phyloP scores from a whole-genome alignment of 768 basidiomycete genomes.

The Tricholoma flavovirens region DNA sequence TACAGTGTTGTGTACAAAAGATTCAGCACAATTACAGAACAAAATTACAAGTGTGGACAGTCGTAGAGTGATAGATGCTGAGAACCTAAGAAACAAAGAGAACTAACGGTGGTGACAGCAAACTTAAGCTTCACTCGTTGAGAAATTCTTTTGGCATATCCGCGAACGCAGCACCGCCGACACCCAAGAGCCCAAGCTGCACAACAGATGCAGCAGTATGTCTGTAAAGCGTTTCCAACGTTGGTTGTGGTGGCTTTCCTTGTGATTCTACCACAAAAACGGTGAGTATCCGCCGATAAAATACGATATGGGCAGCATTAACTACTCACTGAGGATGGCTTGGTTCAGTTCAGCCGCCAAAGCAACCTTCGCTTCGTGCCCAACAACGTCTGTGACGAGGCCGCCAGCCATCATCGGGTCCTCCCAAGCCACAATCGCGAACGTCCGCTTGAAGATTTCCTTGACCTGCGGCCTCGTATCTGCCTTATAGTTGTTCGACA shows the following conservation, averaged over 20 bases:
- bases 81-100: neutral
- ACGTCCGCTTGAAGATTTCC: slow-evolving; percentile 64
- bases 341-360: slow-evolving; percentile 77
- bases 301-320: neutral
- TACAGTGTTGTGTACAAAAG: neutral
- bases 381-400: slow-evolving; percentile 59
- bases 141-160: slow-evolving; percentile 74
- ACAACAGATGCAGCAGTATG: slow-evolving; percentile 63
- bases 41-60: neutral
- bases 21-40: neutral
- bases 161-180: slow-evolving; percentile 75
- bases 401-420: slow-evolving; percentile 67
- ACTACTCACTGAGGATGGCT: slow-evolving; percentile 68
- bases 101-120: neutral
- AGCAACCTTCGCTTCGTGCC: slow-evolving; percentile 56
- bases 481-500: slow-evolving; percentile 63
- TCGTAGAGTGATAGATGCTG: neutral
- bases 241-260: slow-evolving; percentile 63
- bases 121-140: slow-evolving; percentile 28
- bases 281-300: slow-evolving; percentile 5
- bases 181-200: slow-evolving; percentile 68
- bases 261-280: slow-evolving; percentile 55
- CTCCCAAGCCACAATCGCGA: slow-evolving; percentile 75
- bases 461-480: slow-evolving; percentile 61
- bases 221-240: slow-evolving; percentile 73